Base-by-base conservation (phyloP, 495 filamentous ascomycete species). In the Endocarpon pusillum region DNA sequence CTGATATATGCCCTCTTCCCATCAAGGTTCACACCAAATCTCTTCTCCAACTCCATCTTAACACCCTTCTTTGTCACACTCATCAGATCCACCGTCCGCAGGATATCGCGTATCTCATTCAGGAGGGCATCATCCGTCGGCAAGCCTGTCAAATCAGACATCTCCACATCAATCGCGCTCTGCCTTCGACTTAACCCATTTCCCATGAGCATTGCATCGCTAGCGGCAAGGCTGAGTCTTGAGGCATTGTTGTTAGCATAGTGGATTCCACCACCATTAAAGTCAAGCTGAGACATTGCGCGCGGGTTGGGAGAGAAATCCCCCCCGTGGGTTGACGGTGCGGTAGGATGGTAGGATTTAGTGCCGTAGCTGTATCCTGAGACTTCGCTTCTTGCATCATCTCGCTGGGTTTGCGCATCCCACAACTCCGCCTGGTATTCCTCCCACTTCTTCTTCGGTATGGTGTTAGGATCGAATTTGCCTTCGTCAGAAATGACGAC, bases 391-490 rank as follows among this genome's bases (percentile, higher is more conserved):
- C 70, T 74, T 19, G 66, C 55, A 44, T 97, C 89, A 45, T 91
- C 82, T 40, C 69, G 73, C 35, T 69, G 68, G 8, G 83, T 93
- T 49, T 93, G 81, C 2, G 81, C 78, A 20, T 63, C 61, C 89
- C 89, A 99, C 27, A 99, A 71, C 64, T 94, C 91, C 37, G 79
- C 78, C 57, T 96, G 91, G 53, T 94, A 96, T 38, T 96, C 91
- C 55, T 96, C 89, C 89, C 91, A 96, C 65, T 79, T 84, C 73
- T 94, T 96, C 54, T 84, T 78, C 19, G 89, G 89, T 41, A 99
- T 96, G 23, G 73, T 78, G 7, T 68, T 62, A 8, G 91, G 87
- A 52, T 99, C 89, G 52, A 94, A 99, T 60, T 94, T 94, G 56
- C 89, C 91, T 59, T 99, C 89, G 52, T 99, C 89, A 1, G 82